These are phyloP conservation scores for Fraxinus dipetala DNA, from an alignment of 305 asterid genomes.

Conservation along the genomic window DNA sequence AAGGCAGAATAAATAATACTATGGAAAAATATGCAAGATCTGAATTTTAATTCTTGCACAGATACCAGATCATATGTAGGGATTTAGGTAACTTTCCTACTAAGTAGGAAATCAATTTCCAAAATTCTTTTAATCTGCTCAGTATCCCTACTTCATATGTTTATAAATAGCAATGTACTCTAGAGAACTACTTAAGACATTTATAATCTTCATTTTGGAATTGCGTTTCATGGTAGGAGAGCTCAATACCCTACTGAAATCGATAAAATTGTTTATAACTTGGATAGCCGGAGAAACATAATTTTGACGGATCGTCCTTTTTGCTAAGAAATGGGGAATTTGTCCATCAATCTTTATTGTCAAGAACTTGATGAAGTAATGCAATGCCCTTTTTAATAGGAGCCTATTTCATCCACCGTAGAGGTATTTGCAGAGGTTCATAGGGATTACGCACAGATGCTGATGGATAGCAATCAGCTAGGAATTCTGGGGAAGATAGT, in stretches of 20 bases:
- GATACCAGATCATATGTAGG: not conserved
- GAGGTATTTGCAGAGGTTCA: not conserved
- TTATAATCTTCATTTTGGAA: not conserved
- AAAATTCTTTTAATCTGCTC: not conserved
- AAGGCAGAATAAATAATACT: not conserved
- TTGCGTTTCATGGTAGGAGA: not conserved
- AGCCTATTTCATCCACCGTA: not conserved
- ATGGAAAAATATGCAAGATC: not conserved
- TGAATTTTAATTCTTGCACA: not conserved
- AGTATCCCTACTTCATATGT: not conserved
- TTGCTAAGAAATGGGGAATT: not conserved
- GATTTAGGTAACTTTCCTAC: not conserved
- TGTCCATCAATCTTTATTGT: not conserved
- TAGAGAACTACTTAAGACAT: not conserved
- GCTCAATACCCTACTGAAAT: not conserved
- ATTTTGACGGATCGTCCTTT: not conserved
- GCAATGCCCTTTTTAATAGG: too few relatives aligned
- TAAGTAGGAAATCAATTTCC: not conserved
- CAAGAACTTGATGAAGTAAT: not conserved
- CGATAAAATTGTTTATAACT: not conserved
- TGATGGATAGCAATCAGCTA: not conserved
- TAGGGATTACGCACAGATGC: not conserved
- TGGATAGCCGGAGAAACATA: not conserved
- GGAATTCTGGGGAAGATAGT: not conserved
- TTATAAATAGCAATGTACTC: not conserved